Conservation (phyloP, 371 early-diverging fungal genomes). For the Mucor velutinosus region DNA sequence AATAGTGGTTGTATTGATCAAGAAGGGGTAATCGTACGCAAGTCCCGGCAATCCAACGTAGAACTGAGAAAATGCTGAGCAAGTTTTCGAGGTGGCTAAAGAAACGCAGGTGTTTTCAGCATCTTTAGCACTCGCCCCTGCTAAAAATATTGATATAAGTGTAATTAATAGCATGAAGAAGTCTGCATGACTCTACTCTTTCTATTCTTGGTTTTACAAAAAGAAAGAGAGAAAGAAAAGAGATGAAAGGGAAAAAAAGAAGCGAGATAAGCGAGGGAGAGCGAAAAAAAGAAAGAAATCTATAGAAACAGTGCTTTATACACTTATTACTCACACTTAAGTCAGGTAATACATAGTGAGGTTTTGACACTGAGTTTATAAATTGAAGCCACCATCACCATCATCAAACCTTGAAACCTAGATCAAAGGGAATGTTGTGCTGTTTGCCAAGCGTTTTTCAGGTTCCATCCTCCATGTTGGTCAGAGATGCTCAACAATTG, state of each 20-base stretch:
- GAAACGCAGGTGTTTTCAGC: slow-evolving; percentile 25
- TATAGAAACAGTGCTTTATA: not conserved
- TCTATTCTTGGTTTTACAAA: not conserved
- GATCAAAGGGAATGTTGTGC: not conserved
- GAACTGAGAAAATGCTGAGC: slow-evolving; percentile 37
- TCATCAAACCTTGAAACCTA: not conserved
- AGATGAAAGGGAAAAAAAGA: not conserved
- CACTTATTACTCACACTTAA: not conserved
- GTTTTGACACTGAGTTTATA: not conserved
- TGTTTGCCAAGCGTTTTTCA: not conserved
- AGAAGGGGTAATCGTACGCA: slow-evolving; percentile 22
- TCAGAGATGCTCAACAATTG: too few species aligned
- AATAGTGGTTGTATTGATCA: slow-evolving; percentile 32
- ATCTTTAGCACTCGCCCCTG: not conserved
- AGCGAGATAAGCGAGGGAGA: not conserved
- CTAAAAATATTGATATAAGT: not conserved
- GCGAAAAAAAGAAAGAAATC: not conserved
- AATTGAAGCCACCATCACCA: not conserved
- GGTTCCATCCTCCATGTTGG: too few species aligned
- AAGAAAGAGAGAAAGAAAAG: not conserved
- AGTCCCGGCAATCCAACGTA: slow-evolving; percentile 32
- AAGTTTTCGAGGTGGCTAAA: slow-evolving; percentile 28
- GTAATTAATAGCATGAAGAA: slow-evolving; percentile 3
- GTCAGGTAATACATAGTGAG: not conserved
- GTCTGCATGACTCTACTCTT: slow-evolving; percentile 1